Percentiles rank a stretch among this genome's conserved stretches.
Evolutionary conservation across 2,329 filamentous ascomycete genomes (phyloP).

Genomic region (Claviceps monticola): DNA sequence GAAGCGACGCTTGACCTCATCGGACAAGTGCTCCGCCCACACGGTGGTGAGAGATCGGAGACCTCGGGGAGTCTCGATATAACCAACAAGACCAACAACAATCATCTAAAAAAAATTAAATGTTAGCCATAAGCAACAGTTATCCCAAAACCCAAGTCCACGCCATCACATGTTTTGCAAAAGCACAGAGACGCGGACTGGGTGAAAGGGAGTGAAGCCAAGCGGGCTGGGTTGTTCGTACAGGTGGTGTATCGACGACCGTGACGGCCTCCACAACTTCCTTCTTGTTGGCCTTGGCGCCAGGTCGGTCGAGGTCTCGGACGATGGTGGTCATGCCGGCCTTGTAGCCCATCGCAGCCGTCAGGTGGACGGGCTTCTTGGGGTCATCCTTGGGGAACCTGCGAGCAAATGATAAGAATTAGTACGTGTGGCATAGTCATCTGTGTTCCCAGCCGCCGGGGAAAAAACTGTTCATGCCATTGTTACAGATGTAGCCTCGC

Average conservation of each 20-base stretch:
- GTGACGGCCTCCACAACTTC: conserved; percentile 82
- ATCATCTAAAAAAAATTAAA: conserved; percentile 68
- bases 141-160: background rate
- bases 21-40: conserved; percentile 98
- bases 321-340: conserved; percentile 99
- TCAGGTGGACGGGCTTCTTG: conserved; percentile 99
- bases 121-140: conserved; percentile 54
- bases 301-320: conserved; percentile 96
- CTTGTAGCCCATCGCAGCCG: conserved; percentile 98
- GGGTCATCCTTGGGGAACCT: conserved; percentile 99
- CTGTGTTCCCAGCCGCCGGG: background rate
- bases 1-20: conserved; percentile 98
- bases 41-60: conserved; percentile 98
- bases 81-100: conserved; percentile 98
- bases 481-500: background rate
- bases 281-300: conserved; percentile 99
- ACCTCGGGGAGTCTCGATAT: conserved; percentile 99
- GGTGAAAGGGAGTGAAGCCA: conserved; percentile 39
- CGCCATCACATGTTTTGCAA: background rate
- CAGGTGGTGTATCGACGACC: conserved; percentile 86
- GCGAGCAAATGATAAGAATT: background rate
- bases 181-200: background rate
- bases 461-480: background rate
- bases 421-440: background rate
- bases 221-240: conserved; percentile 78